A percentile compares a stretch with the other conserved stretches of the same genome.
These are phyloP conservation scores for Lotmaria passim DNA, from an alignment of 208 protist genomes.

Conservation along the genomic window DNA sequence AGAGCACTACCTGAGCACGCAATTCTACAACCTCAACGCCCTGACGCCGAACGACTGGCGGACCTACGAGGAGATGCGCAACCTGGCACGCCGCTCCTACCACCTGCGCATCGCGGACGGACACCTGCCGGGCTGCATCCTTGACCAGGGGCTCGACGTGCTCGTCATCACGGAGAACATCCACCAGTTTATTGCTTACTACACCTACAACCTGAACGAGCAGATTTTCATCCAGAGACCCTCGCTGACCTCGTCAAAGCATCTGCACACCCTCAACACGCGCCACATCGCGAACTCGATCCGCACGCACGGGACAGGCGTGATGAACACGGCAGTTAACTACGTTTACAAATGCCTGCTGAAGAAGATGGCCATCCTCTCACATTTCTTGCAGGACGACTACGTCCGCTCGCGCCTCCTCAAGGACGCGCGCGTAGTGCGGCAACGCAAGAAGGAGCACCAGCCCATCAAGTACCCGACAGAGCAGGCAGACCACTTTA, in stretches of 20 bases:
- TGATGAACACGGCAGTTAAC: constrained; percentile 98
- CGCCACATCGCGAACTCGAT: constrained; percentile 97
- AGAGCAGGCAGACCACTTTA: constrained; percentile 90
- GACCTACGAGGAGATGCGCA: constrained; percentile 97
- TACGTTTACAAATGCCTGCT: constrained; percentile 96
- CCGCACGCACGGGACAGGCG: constrained; percentile 97
- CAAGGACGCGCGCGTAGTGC: constrained; percentile 73
- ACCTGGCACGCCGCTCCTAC: constrained; percentile 93
- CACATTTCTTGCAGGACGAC: constrained; percentile 97
- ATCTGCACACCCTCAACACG: constrained; percentile 96
- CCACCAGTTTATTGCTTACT: constrained; percentile 96
- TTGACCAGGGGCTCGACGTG: constrained; percentile 96
- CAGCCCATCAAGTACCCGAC: constrained; percentile 84
- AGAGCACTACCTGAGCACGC: constrained; percentile 92
- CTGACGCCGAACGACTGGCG: constrained; percentile 95
- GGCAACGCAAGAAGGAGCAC: constrained; percentile 64
- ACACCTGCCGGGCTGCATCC: constrained; percentile 92
- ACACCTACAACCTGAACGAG: constrained; percentile 98
- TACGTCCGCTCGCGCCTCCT: constrained; percentile 93
- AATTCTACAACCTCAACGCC: constrained; percentile 98
- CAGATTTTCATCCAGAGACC: constrained; percentile 96
- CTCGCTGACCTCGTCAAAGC: constrained; percentile 80
- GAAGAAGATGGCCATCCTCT: constrained; percentile 94
- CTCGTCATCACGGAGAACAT: constrained; percentile 98
- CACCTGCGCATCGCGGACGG: constrained; percentile 84